Percentiles rank a stretch among this genome's conserved stretches.
These are phyloP conservation scores for Westerdykella sp. DNA, from an alignment of 2,329 filamentous ascomycete genomes.

Conservation along the genomic window DNA sequence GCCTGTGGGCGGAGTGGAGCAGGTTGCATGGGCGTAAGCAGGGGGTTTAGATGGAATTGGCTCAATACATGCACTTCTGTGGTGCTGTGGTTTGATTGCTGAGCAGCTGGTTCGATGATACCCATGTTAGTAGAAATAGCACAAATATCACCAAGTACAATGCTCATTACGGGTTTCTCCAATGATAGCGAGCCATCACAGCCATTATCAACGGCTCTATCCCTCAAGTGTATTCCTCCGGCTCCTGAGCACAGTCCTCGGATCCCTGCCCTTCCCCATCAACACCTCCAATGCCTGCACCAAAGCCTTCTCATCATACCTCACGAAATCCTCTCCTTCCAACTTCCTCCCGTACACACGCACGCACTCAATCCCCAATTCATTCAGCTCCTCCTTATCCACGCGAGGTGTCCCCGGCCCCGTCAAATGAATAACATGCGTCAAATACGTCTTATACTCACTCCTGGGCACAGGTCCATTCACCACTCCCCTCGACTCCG, in stretches of 20 bases:
- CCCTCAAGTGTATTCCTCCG: conserved; percentile 52
- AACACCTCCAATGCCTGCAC: conserved; percentile 71
- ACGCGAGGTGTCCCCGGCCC: conserved; percentile 63
- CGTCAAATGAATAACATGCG: conserved; percentile 75
- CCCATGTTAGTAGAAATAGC: too few species aligned
- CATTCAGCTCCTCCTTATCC: conserved; percentile 56
- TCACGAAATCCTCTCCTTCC: conserved; percentile 49
- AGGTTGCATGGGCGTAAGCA: conserved; percentile 16
- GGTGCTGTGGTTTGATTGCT: too few species aligned
- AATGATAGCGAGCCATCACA: too few species aligned
- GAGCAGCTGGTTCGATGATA: too few species aligned
- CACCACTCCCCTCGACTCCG: conserved; percentile 52
- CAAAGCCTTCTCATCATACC: conserved; percentile 72
- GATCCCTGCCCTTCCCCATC: conserved; percentile 57
- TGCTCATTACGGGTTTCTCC: too few species aligned
- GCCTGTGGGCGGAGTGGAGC: conserved; percentile 34
- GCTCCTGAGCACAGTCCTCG: conserved; percentile 42
- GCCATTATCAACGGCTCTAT: not conserved
- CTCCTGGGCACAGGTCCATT: conserved; percentile 15
- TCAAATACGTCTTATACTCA: conserved; percentile 65
- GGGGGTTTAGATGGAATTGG: not conserved
- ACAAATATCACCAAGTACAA: too few species aligned
- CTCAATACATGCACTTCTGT: too few species aligned
- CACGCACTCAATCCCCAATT: conserved; percentile 69
- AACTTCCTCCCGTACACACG: conserved; percentile 66